A percentile compares a stretch with the other conserved stretches of the same genome.
Conservation (phyloP, 2,329 filamentous ascomycete species). For the Cytospora mali region DNA sequence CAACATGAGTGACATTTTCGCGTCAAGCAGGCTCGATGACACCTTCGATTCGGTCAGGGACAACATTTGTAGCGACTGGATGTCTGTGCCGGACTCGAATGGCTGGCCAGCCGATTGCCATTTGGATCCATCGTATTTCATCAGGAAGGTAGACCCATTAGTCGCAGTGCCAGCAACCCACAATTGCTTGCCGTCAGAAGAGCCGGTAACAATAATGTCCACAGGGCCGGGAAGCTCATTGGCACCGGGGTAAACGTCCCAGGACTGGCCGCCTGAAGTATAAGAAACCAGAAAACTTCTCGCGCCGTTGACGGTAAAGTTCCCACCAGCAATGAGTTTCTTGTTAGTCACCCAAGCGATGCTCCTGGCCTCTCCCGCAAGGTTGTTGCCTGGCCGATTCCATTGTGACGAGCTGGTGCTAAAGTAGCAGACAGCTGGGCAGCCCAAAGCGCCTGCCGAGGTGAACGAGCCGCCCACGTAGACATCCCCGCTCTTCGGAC, state of each 20-base stretch:
- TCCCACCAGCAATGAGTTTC: conserved; percentile 75
- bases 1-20: conserved; percentile 74
- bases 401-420: conserved; percentile 72
- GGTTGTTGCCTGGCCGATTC: conserved; percentile 73
- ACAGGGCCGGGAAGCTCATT: conserved; percentile 77
- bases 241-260: conserved; percentile 65
- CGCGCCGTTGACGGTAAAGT: conserved; percentile 69
- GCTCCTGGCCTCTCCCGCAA: conserved; percentile 70
- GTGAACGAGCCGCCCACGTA: conserved; percentile 86
- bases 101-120: conserved; percentile 68
- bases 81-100: conserved; percentile 66
- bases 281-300: conserved; percentile 71
- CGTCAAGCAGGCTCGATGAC: conserved; percentile 63
- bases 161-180: conserved; percentile 78
- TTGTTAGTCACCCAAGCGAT: conserved; percentile 77
- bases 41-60: conserved; percentile 69
- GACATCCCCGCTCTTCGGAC: conserved; percentile 70
- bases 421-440: conserved; percentile 80
- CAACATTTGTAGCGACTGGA: conserved; percentile 83
- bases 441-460: conserved; percentile 80
- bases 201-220: conserved; percentile 74
- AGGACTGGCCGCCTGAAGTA: conserved; percentile 67
- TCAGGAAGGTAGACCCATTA: conserved; percentile 73
- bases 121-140: conserved; percentile 75
- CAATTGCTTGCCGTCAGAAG: conserved; percentile 68